phyloP scores from a whole-genome alignment of 257 asterid genomes.

The Prunella vulgaris region DNA sequence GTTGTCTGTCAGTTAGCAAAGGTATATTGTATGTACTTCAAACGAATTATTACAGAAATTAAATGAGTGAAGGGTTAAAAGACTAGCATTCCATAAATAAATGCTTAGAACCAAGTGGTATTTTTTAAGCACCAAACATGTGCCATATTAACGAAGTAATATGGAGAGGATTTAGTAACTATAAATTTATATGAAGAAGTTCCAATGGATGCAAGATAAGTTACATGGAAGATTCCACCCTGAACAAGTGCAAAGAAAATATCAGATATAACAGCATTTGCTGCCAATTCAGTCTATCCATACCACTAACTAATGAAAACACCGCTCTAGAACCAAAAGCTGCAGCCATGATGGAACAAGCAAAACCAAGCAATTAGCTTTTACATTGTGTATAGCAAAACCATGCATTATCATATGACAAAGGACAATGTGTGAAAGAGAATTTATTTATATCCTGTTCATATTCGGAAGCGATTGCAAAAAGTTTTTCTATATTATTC shows the following conservation, averaged over 20 bases:
- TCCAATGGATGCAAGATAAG: background rate
- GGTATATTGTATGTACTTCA: no score
- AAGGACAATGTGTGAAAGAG: background rate
- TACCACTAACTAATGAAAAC: slow-evolving; percentile 85
- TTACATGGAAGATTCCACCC: slow-evolving; percentile 90
- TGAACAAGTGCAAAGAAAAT: slow-evolving; percentile 81
- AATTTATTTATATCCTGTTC: background rate
- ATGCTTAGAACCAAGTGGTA: background rate
- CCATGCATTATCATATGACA: background rate
- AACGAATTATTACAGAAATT: background rate
- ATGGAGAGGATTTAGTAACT: background rate
- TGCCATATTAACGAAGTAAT: background rate
- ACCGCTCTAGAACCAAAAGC: slow-evolving; percentile 93
- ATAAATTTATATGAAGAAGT: background rate
- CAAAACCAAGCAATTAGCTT: slow-evolving; percentile 11
- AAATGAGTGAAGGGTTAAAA: background rate
- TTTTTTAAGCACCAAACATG: background rate
- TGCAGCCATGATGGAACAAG: slow-evolving; percentile 87
- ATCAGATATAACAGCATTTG: slow-evolving; percentile 71
- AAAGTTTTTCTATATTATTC: no score
- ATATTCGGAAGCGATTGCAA: no score
- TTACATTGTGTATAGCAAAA: background rate
- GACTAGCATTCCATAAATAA: background rate
- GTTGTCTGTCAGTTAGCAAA: slow-evolving; percentile 42
- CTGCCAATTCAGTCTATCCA: slow-evolving; percentile 72